Evolutionary conservation across 176 grass and related monocot genomes (phyloP), one percentile per base, ranked within the genome.

Genomic region (Poa pratensis): DNA sequence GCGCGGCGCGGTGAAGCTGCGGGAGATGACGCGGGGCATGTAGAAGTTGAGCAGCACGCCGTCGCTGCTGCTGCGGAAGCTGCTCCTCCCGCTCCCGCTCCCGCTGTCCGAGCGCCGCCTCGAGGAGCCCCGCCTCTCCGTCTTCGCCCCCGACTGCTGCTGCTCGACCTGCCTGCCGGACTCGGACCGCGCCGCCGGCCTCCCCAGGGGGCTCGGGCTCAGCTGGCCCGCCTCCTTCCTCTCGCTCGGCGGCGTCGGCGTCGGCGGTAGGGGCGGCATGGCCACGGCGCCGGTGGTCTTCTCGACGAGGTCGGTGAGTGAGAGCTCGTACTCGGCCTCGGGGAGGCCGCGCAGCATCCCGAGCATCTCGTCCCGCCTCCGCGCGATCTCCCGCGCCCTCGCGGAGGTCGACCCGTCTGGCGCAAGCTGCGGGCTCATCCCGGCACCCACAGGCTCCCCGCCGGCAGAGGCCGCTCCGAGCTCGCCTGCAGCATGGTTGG

Each of bases 1-100:
- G 24, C 90, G 85, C 15, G 92, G 92, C 27, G 89, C 76, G 43
- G 95, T 95, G 73, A 88, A 92, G 84, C 95, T 98, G 68, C 95
- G 65, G 10, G 95, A 92, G 83, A 98, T 58, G 19, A 86, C 92
- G 20, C 82, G 67, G 1, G 95, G 93, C 84, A 93, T 83, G 87
- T 91, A 98, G 81, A 98, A 88, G 88, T 91, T 95, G 75, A 98
- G 89, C 32, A 98, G 87, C 18, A 98, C 95, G 75, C 95, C 93
- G 83, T 95, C 95, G 76, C 91, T 93, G 80, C 89, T 89, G 82
- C 93, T 91, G 18, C 93, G 83, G 79, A 92, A 87, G 76, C 84
- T 75, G 40, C 87, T 75, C 14, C 14, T 16, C 12, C 23, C 59
- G 23, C 59, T 30, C 12, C 23, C 23, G 23, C 59, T 73, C 28